phyloP scores from a whole-genome alignment of 2,329 filamentous ascomycete species.

The Fonsecaea multimorphosa region DNA sequence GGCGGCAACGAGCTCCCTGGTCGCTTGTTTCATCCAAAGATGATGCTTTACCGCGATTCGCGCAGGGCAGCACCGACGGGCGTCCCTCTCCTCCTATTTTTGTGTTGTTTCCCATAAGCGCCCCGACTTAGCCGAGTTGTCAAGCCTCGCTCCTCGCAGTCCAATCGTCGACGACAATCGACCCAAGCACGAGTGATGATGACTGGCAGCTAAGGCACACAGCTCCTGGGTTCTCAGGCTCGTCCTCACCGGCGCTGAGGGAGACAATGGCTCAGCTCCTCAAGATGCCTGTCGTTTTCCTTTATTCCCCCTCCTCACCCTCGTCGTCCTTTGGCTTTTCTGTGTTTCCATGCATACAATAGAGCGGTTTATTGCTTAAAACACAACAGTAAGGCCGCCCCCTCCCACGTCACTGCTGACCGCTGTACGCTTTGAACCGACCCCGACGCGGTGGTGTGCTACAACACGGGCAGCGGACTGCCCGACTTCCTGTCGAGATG shows the following conservation, averaged over 20 bases:
- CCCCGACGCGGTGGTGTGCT: neutral
- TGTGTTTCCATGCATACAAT: constrained; percentile 8
- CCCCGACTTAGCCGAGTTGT: constrained; percentile 31
- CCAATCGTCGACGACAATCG: constrained; percentile 33
- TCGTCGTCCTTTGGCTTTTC: constrained; percentile 15
- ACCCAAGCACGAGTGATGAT: constrained; percentile 36
- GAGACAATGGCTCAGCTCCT: constrained; percentile 28
- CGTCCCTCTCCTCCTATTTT: constrained; percentile 18
- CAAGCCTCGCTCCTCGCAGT: constrained; percentile 24
- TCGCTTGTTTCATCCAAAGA: constrained; percentile 34
- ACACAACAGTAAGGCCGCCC: constrained; percentile 19
- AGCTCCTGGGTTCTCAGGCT: constrained; percentile 4
- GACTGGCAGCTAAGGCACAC: constrained; percentile 11
- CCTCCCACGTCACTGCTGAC: constrained; percentile 29
- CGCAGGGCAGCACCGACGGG: constrained; percentile 3
- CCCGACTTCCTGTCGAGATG: constrained; percentile 24
- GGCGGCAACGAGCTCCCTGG: constrained; percentile 21
- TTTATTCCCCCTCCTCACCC: constrained; percentile 3
- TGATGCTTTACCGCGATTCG: constrained; percentile 16
- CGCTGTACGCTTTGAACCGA: constrained; percentile 10
- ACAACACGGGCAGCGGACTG: constrained; percentile 24
- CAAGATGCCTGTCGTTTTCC: constrained; percentile 22
- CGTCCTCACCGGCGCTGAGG: constrained; percentile 20
- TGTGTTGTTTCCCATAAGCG: constrained; percentile 31
- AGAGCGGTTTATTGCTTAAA: constrained; percentile 6